These are phyloP conservation scores for Xylaria grammica DNA, from an alignment of 495 filamentous ascomycete species.

Conservation along the genomic window DNA sequence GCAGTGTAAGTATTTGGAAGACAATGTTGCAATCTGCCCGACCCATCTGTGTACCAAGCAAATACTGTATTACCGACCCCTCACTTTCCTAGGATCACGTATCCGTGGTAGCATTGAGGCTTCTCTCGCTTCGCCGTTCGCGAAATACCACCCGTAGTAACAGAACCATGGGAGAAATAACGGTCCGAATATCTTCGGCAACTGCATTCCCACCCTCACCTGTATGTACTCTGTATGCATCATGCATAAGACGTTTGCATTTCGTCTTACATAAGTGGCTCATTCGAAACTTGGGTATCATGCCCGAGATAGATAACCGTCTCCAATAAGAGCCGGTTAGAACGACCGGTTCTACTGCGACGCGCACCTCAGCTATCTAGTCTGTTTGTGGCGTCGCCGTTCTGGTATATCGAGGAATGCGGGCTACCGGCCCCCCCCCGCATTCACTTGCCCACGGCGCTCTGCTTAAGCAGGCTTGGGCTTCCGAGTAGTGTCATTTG, in stretches of 20 bases:
- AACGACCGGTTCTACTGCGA: neutral
- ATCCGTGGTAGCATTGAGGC: neutral
- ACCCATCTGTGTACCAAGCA: neutral
- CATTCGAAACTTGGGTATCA: neutral
- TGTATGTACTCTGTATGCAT: conserved; percentile 15
- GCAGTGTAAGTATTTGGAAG: neutral
- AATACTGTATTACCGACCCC: neutral
- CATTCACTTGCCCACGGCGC: neutral
- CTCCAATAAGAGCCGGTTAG: neutral
- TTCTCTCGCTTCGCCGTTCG: neutral
- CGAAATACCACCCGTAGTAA: neutral
- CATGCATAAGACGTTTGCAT: neutral
- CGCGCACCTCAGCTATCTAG: neutral
- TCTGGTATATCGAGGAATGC: neutral
- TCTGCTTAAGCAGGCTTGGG: neutral
- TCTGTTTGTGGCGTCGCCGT: neutral
- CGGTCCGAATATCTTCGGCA: conserved; percentile 5
- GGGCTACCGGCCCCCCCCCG: neutral
- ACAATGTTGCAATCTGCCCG: neutral
- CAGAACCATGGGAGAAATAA: neutral
- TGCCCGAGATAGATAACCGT: neutral
- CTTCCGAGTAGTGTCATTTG: neutral
- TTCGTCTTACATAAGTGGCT: neutral
- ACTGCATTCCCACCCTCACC: neutral
- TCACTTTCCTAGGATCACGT: neutral